A percentile compares a stretch with the other conserved stretches of the same genome.
These are phyloP conservation scores for Dissophora ornata DNA, from an alignment of 192 early-diverging fungal genomes.

Conservation along the genomic window DNA sequence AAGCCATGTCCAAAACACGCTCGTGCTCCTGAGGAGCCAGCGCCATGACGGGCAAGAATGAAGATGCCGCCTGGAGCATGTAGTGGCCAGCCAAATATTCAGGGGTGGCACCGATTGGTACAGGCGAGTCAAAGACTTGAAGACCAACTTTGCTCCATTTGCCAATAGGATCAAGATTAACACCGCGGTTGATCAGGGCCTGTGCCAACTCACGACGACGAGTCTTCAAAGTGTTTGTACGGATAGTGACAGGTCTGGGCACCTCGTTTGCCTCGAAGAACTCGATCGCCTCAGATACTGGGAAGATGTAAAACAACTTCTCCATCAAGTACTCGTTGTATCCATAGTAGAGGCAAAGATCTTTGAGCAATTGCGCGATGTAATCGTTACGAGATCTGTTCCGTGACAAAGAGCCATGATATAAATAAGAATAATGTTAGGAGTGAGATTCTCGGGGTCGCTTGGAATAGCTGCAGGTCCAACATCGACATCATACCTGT, in stretches of 20 bases:
- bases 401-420: no score
- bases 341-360: slow-evolving; percentile 94
- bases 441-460: no score
- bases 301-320: slow-evolving; percentile 92
- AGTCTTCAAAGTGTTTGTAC: slow-evolving; percentile 96
- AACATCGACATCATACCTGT: slow-evolving; percentile 50
- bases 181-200: slow-evolving; percentile 93
- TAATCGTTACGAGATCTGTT: slow-evolving; percentile 88
- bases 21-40: slow-evolving; percentile 96
- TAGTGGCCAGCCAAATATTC: slow-evolving; percentile 99
- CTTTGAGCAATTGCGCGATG: slow-evolving; percentile 87
- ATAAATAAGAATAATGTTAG: no score
- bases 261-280: slow-evolving; percentile 99
- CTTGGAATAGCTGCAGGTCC: no score
- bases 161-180: slow-evolving; percentile 97
- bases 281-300: slow-evolving; percentile 91
- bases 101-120: slow-evolving; percentile 95
- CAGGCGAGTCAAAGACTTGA: slow-evolving; percentile 94
- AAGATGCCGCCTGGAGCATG: slow-evolving; percentile 98
- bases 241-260: slow-evolving; percentile 93
- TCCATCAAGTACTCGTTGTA: slow-evolving; percentile 93
- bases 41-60: slow-evolving; percentile 97
- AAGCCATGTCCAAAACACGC: slow-evolving; percentile 95
- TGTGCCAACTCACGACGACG: slow-evolving; percentile 95
- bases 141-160: slow-evolving; percentile 99